Base-by-base conservation (phyloP, 2,329 filamentous ascomycete species). In the Aschersonia sp. region DNA sequence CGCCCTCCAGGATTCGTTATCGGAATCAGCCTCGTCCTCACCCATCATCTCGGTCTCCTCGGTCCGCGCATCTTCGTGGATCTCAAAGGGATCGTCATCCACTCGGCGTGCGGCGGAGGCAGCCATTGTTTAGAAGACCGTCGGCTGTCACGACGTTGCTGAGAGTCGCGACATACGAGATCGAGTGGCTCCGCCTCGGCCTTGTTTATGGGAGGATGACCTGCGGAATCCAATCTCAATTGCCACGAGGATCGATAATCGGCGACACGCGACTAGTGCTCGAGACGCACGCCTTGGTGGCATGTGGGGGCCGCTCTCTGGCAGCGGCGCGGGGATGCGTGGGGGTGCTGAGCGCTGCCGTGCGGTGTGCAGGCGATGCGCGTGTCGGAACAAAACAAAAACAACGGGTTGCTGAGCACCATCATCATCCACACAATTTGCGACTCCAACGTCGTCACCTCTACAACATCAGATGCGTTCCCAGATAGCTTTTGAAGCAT, bases 21-120 rank as follows among this genome's bases (percentile, higher is more conserved):
- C 59, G 10, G 58, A 54, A 2, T 59, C 52, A 22, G 45, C 53
- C 31, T 66, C 62, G 30, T 64, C 63, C n/a, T 71, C 69, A 6
- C 62, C 61, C 61, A 72, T 69, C 65, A 74, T 65, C 52, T 72
- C 66, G 1, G 71, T 71, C 45, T 74, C 71, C 52, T 71, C 70
- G 6, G 71, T 73, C 12, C 65, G 65, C 1, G 59, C 63, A 63
- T 75, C 72, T 51, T 74, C 67, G 56, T 74, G 70, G 48, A 75
- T 73, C 30, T 65, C 62, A 51, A 74, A 73, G 11, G 61, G 55
- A 29, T 69, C 63, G 31, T 61, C 62, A 29, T 55, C 49, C 56
- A 43, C 43, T 43, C 31, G 41, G 35, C 41, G 47, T 31, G 14
- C 39, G 14, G 45, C 31, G 9, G 47, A 40, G n/a, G 47, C 30